Base-by-base conservation (phyloP, 2,329 filamentous ascomycete species). In the Biscogniauxia marginata region DNA sequence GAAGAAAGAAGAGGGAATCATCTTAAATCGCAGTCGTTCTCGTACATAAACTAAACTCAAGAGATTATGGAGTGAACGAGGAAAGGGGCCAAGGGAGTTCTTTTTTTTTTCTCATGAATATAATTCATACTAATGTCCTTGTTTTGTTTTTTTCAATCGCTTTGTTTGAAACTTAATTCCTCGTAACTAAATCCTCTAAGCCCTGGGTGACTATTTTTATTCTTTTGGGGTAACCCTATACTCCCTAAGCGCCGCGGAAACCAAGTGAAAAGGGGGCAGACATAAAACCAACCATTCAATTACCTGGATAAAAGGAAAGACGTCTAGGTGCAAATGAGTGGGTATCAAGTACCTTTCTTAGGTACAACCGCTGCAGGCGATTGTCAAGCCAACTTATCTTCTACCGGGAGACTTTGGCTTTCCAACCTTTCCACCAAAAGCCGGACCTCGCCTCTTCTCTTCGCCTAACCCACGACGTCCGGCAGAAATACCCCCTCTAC, bases 381-480 rank as follows among this genome's bases (percentile, higher is more conserved):
- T 16, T 11, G 13, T 11, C 11, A 56, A 21, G 25, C 48, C 49
- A 13, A 18, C 48, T 64, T 59, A 69, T 58, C 67, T 66, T 54
- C 68, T 59, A 9, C 68, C 68, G 19, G 68, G 65, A 53, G 69
- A 69, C 53, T 65, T 66, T 16, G 72, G 69, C 68, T 80, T 80
- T 52, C 71, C 74, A n/a, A 80, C 72, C 51, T 60, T 67, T 9
- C 65, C 64, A 19, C 75, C 73, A 49, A 68, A 70, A 1, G 72
- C 70, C 39, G 73, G 64, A 4, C 77, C 78, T 49, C 75, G 73
- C 62, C 73, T 74, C 72, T 79, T 81, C 44, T 80, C 78, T 52
- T 76, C 75, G 13, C 81, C 82, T 46, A 84, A 69, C 0, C 81
- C 80, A 53, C 77, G 80, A 60, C 73, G 77, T 21, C 81, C 80